Percentiles rank a stretch among this genome's conserved stretches.
These are phyloP conservation scores for Fusarium piperis DNA, from an alignment of 2,329 filamentous ascomycete genomes.

Conservation along the genomic window DNA sequence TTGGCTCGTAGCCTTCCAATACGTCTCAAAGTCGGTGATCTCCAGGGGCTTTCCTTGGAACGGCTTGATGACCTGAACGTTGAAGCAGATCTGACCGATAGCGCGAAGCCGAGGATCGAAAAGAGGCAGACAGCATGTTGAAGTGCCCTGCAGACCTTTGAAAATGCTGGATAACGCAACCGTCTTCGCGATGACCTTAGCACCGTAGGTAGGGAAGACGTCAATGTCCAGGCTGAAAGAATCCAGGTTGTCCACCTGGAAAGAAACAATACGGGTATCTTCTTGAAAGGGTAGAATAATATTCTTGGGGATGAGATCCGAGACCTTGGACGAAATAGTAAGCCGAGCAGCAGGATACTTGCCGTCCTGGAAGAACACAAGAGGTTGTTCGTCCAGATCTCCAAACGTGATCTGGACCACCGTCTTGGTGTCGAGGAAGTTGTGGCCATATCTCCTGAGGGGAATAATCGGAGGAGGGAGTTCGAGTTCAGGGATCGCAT, in stretches of 20 bases:
- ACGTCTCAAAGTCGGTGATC: conserved; percentile 97
- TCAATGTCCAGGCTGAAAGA: conserved; percentile 97
- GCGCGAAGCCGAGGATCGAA: conserved; percentile 92
- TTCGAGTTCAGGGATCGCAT: conserved; percentile 91
- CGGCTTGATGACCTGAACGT: conserved; percentile 95
- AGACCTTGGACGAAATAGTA: conserved; percentile 95
- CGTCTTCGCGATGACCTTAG: conserved; percentile 96
- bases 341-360: conserved; percentile 95
- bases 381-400: conserved; percentile 76
- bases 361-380: conserved; percentile 96
- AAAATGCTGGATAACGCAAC: conserved; percentile 92
- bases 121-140: conserved; percentile 84
- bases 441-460: conserved; percentile 92
- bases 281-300: conserved; percentile 96
- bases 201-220: conserved; percentile 96
- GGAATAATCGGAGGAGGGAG: conserved; percentile 97
- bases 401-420: conserved; percentile 94
- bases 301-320: conserved; percentile 95
- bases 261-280: conserved; percentile 91
- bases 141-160: conserved; percentile 76
- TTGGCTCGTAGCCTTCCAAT: conserved; percentile 98
- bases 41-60: conserved; percentile 93
- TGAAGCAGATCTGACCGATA: conserved; percentile 94
- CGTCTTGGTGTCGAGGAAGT: conserved; percentile 97
- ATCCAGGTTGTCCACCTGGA: conserved; percentile 94